Percentiles rank a stretch among this genome's conserved stretches.
phyloP scores from a whole-genome alignment of 345 rosid genomes.

The Iberis pinnata region DNA sequence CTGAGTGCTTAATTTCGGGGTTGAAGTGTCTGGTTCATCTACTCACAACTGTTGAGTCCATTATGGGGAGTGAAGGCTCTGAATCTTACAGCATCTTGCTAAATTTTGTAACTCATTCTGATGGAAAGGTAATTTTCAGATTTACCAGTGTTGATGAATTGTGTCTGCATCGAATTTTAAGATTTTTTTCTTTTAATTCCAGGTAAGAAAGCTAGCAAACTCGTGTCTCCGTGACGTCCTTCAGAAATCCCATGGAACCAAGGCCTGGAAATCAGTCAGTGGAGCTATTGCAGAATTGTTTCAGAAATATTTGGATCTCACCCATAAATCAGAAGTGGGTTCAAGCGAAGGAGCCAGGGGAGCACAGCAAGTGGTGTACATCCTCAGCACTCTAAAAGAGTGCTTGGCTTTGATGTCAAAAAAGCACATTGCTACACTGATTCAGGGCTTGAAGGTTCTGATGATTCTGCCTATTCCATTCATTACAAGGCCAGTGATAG shows the following conservation, averaged over 20 bases:
- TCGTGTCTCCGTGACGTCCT: constrained; percentile 50
- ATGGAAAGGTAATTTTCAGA: constrained; percentile 43
- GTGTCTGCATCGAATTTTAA: not conserved
- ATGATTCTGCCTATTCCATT: constrained; percentile 52
- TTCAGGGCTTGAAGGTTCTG: constrained; percentile 61
- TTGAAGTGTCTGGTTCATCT: constrained; percentile 59
- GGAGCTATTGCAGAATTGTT: constrained; percentile 54
- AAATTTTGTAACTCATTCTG: constrained; percentile 45
- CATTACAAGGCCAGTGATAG: constrained; percentile 65
- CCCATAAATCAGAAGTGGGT: constrained; percentile 48
- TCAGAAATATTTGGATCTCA: constrained; percentile 61
- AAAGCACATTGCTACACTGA: constrained; percentile 41
- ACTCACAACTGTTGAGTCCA: constrained; percentile 38
- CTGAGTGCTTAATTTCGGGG: constrained; percentile 41
- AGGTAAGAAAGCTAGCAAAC: constrained; percentile 79
- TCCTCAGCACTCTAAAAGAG: constrained; percentile 66
- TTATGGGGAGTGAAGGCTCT: constrained; percentile 42
- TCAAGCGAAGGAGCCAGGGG: constrained; percentile 55
- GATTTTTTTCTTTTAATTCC: constrained; percentile 6
- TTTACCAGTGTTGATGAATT: not conserved
- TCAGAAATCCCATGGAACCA: constrained; percentile 47
- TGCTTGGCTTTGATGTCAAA: constrained; percentile 65
- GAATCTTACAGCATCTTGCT: constrained; percentile 40
- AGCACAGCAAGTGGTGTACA: constrained; percentile 64
- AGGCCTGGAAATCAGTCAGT: constrained; percentile 52